phyloP scores from a whole-genome alignment of 2,329 filamentous ascomycete genomes.

The Lasiodiplodia sp. region DNA sequence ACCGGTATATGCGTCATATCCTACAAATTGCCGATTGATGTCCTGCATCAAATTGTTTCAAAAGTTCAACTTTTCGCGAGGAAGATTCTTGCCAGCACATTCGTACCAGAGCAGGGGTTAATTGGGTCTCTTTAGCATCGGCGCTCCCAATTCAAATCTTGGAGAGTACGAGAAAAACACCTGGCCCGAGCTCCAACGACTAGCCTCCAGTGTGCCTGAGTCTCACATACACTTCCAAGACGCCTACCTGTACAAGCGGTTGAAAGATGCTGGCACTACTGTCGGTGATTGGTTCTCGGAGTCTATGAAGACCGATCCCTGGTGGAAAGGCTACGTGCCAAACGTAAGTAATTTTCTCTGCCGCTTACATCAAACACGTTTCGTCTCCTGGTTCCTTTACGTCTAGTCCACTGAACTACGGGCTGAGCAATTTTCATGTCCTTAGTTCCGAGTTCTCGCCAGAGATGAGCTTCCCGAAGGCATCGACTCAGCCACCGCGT shows the following conservation, averaged over 20 bases:
- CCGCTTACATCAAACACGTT: conserved; percentile 32
- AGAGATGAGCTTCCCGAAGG: conserved; percentile 64
- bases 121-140: conserved; percentile 41
- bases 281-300: conserved; percentile 70
- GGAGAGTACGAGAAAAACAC: conserved; percentile 53
- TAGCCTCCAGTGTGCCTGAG: conserved; percentile 70
- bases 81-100: too few species aligned
- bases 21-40: too few species aligned
- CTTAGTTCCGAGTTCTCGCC: conserved; percentile 67
- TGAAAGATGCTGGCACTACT: conserved; percentile 66
- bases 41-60: too few species aligned
- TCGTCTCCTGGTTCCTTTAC: background rate
- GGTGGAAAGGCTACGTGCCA: conserved; percentile 75
- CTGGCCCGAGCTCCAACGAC: conserved; percentile 52
- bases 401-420: background rate
- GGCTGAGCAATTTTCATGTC: background rate
- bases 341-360: conserved; percentile 56
- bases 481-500: conserved; percentile 75
- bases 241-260: conserved; percentile 63
- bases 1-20: too few species aligned
- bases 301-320: conserved; percentile 71
- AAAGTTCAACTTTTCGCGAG: too few species aligned
- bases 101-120: background rate
- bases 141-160: conserved; percentile 49
- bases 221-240: conserved; percentile 82